Conservation (phyloP, 306 rosid genomes). For the Quercus glauca region DNA sequence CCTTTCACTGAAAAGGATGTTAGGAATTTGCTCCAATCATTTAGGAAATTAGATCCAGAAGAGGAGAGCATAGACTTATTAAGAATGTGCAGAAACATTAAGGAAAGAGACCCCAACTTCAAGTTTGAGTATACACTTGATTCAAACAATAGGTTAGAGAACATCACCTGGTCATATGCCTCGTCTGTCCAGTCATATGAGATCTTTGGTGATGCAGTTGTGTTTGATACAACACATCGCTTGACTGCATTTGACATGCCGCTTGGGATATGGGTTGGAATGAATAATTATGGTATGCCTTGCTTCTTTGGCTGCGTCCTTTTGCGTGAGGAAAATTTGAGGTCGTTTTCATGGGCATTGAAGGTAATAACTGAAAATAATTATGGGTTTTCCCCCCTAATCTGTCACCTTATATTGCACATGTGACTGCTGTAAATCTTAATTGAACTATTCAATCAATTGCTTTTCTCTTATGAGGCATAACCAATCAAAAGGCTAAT, state of each 20-base stretch:
- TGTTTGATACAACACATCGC: conserved; percentile 92
- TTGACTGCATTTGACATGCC: conserved; percentile 93
- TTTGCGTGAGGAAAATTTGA: conserved; percentile 72
- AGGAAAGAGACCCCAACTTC: conserved; percentile 87
- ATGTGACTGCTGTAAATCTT: conserved; percentile 4
- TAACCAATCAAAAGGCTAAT: background rate
- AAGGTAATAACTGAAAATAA: conserved; percentile 56
- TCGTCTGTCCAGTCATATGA: conserved; percentile 80
- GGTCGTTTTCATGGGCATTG: conserved; percentile 85
- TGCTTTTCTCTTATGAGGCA: conserved; percentile 1
- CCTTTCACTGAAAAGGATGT: conserved; percentile 98
- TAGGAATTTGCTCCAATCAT: conserved; percentile 84
- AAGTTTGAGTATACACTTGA: conserved; percentile 84
- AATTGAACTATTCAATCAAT: conserved; percentile 7
- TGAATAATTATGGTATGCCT: conserved; percentile 97
- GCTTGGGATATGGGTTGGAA: conserved; percentile 92
- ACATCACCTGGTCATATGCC: conserved; percentile 95
- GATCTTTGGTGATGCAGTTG: conserved; percentile 86
- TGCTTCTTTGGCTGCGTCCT: conserved; percentile 94
- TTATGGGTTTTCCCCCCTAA: background rate
- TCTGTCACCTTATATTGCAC: conserved; percentile 1
- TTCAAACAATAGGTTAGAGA: conserved; percentile 66
- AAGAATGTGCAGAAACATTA: conserved; percentile 84
- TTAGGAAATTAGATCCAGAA: conserved; percentile 85
- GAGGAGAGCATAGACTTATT: conserved; percentile 83